Percentiles rank a stretch among this genome's conserved stretches.
Evolutionary conservation across 495 filamentous ascomycete genomes (phyloP).

Genomic region (Chaetomium tenue): DNA sequence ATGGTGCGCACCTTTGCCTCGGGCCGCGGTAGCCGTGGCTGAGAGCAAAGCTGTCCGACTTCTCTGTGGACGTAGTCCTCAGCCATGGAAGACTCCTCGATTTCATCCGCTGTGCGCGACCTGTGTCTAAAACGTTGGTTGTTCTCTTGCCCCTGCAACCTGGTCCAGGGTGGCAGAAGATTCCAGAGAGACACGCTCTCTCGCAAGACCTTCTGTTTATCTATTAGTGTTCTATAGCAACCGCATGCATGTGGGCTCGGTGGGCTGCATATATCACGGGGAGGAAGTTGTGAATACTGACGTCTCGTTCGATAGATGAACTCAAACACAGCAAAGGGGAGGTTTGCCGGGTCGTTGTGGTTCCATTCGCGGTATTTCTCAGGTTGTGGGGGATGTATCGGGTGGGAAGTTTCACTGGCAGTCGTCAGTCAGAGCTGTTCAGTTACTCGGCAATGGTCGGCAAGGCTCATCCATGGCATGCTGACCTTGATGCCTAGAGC

Average conservation of each 20-base stretch:
- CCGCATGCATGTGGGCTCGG: too few species aligned
- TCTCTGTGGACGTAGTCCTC: too few species aligned
- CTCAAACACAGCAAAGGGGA: conserved; percentile 24
- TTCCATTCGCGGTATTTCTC: background rate
- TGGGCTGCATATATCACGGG: too few species aligned
- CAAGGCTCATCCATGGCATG: background rate
- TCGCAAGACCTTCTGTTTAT: conserved; percentile 17
- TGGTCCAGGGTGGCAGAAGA: background rate
- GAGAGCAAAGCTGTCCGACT: too few species aligned
- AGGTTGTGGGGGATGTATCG: background rate
- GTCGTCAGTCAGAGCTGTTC: background rate
- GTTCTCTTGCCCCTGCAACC: conserved; percentile 1
- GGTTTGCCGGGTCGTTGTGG: background rate
- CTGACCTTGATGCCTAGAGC: too few species aligned
- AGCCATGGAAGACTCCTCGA: too few species aligned
- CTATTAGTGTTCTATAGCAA: background rate
- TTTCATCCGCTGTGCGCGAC: too few species aligned
- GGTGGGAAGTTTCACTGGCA: background rate
- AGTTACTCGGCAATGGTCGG: background rate
- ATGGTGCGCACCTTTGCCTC: too few species aligned
- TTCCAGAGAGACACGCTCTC: conserved; percentile 10
- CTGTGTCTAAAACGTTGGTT: too few species aligned
- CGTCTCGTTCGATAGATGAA: conserved; percentile 25
- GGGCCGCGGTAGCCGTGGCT: too few species aligned
- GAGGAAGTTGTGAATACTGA: background rate